Base-by-base conservation (phyloP, 2,329 filamentous ascomycete genomes). In the Ophiognomonia clavigignenti-juglandacearum region DNA sequence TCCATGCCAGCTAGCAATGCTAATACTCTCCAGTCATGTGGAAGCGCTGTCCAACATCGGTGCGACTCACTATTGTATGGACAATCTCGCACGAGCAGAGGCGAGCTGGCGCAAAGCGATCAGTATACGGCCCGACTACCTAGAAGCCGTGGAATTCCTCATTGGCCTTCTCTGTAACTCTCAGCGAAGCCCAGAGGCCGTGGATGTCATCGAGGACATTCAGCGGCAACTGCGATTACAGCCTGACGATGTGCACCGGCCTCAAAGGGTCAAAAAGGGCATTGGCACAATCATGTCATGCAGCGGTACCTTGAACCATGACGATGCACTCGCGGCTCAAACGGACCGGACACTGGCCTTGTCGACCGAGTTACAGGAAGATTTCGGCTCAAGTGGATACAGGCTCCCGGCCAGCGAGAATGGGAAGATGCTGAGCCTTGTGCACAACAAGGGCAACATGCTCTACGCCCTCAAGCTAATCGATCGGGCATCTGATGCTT, bases 371-470 rank as follows among this genome's bases (percentile, higher is more conserved):
- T 23, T 45, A 27, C 42, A 45, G 24, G 48, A 53, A 31, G 51
- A 85, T 0, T 90, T 86, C 60, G 86, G 83, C 1, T 85, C 84
- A 4, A 93, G 88, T 63, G 91, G 90, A 14, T 97, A 95, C 64
- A 79, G 82, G 13, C 83, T 98, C 36, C 79, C 90, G 5, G 90
- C 85, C 2, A 82, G 78, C 36, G 93, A 98, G 56, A 97, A 96
- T 61, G 93, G 92, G 8, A 82, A 93, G 50, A 89, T 98, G 59
- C 77, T 98, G 37, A 87, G 90, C n/a, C 75, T 98, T 14, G 83
- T 97, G 34, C 93, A 98, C 66, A 91, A 92, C 18, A 98, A 97
- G 65, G 93, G 92, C n/a, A 97, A 97, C 53, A 95, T 97, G 85
- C 75, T 97, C 2, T 98, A 98, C 66, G 83, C 88, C 22, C 70